Percentiles rank a stretch among this genome's conserved stretches.
phyloP scores from a whole-genome alignment of 148 eudicot genomes.

The Bassia scoparia region DNA sequence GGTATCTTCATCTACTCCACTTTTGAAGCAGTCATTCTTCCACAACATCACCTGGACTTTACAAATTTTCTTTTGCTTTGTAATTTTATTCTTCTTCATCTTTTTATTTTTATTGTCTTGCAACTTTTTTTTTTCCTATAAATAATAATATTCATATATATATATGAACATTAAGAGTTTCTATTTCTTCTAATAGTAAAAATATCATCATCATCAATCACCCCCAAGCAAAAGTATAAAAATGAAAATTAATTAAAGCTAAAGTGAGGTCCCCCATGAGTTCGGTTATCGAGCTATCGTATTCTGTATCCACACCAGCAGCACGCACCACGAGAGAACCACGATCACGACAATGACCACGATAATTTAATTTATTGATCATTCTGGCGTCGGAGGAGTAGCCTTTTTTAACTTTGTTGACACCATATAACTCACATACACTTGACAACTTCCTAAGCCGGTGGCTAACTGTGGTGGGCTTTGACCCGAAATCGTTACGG shows the following conservation, averaged over 20 bases:
- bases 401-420: conserved; percentile 66
- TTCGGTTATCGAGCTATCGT: background rate
- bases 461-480: conserved; percentile 77
- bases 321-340: background rate
- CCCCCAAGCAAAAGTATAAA: conserved; percentile 19
- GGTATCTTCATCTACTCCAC: conserved; percentile 14
- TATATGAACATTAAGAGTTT: conserved; percentile 33
- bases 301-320: background rate
- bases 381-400: conserved; percentile 18
- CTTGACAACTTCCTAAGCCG: conserved; percentile 77
- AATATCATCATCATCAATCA: conserved; percentile 25
- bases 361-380: background rate
- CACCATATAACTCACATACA: conserved; percentile 84
- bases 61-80: background rate
- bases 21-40: conserved; percentile 13
- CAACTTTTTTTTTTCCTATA: conserved; percentile 2
- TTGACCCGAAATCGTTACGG: conserved; percentile 66
- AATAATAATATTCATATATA: conserved; percentile 17
- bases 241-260: background rate
- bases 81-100: conserved; percentile 1
- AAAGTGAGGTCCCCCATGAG: conserved; percentile 17
- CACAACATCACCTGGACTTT: conserved; percentile 17
- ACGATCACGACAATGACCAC: background rate
- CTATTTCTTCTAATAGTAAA: conserved; percentile 42
- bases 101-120: conserved; percentile 9